Base-by-base conservation (phyloP, 345 rosid genomes). In the Abelmoschus esculentus region DNA sequence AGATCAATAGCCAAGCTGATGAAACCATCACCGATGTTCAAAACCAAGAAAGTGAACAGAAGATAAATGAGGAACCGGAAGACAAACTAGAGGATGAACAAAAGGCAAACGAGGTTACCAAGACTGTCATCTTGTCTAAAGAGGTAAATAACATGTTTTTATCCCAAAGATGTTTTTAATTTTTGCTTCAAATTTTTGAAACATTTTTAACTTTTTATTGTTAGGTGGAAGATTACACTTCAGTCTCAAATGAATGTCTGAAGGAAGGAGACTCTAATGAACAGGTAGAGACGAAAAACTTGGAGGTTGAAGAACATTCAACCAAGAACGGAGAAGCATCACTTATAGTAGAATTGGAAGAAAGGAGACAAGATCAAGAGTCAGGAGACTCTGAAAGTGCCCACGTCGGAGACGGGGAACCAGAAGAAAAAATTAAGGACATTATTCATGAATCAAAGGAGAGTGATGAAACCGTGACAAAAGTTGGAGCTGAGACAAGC, bases 121-220 rank as follows among this genome's bases (percentile, higher is more conserved):
- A 79, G 73, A 72, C 46, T 2, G 66, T 44, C 67, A 81, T 76
- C 65, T 64, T 69, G 54, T 65, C 81, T 36, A 69, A 83, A 69
- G 80, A 82, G 89, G 90, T 84, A 72, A 71, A 71, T 18, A 77
- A 14, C 47, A 32, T 3, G 12, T 50, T 9, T 55, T 53, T 67
- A 34, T 53, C 3, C 18, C 10, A 19, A 22, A n/a, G 65, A 34
- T 34, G 26, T 34, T 60, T 34, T 12, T 61, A 17, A 61, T 3
- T 34, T 61, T 61, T 60, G n/a, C 22, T 60, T 60, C 19, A 32
- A 7, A 13, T 15, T 53, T 53, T 32, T 36, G 19, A 34, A 61
- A 61, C 66, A 13, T n/a, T 36, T 34, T 61, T n/a, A 61, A 32
- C 7, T 17, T 34, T 36, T 12, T 61, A 31, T 61, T 61, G 14